Evolutionary conservation across 2,329 filamentous ascomycete genomes (phyloP).

Genomic region (Nannizzia gypsea): DNA sequence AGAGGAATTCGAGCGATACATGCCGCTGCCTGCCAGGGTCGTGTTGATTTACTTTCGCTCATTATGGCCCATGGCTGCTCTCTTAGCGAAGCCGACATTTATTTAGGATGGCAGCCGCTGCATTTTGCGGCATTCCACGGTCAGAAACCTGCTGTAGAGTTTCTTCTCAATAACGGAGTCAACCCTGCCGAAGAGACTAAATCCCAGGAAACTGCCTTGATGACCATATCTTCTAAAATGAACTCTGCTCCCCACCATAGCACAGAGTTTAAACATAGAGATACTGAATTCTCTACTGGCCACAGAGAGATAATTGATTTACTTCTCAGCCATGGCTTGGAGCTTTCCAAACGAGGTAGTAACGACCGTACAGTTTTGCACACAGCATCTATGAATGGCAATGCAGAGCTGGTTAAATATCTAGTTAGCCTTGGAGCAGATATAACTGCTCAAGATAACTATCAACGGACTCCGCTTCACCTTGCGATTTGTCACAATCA

Average conservation of each 20-base stretch:
- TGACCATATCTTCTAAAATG: background rate
- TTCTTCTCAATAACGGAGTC: constrained; percentile 1
- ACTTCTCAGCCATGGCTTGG: background rate
- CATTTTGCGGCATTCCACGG: constrained; percentile 6
- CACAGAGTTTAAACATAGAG: background rate
- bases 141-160: constrained; percentile 1
- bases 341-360: background rate
- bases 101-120: background rate
- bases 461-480: background rate
- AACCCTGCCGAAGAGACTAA: background rate
- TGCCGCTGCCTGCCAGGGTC: background rate
- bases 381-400: background rate
- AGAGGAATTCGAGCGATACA: background rate
- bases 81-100: background rate
- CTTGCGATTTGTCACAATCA: background rate
- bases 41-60: constrained; percentile 3
- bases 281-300: background rate
- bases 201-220: background rate
- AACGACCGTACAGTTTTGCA: background rate
- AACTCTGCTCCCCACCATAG: background rate
- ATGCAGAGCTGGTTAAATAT: background rate
- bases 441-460: background rate
- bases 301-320: background rate
- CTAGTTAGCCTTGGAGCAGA: background rate
- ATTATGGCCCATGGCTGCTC: background rate